phyloP scores from a whole-genome alignment of 116 monocot species.

The Phalaenopsis hybrid region DNA sequence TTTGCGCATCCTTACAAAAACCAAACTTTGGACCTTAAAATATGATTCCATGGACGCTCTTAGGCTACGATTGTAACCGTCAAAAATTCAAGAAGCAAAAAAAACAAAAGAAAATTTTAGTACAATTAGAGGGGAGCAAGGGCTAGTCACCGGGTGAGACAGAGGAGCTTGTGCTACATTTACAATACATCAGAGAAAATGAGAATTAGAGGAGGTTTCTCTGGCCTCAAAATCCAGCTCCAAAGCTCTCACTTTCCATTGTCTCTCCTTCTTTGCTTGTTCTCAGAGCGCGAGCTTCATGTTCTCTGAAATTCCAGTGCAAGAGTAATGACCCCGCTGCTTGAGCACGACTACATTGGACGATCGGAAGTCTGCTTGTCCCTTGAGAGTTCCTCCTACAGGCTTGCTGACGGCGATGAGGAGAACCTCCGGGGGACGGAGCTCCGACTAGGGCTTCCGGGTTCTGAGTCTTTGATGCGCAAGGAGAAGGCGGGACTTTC shows the following conservation, averaged over 20 bases:
- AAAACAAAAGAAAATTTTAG: no score
- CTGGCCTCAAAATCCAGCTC: no score
- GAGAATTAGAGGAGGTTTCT: no score
- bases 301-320: not conserved
- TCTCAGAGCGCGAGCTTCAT: not conserved
- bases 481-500: constrained; percentile 19
- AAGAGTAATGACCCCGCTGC: constrained; percentile 26
- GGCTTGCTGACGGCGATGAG: constrained; percentile 9
- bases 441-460: constrained; percentile 60
- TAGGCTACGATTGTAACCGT: no score
- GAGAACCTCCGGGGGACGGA: constrained; percentile 28
- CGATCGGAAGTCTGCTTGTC: constrained; percentile 10
- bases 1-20: no score
- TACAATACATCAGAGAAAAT: no score
- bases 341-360: constrained; percentile 66
- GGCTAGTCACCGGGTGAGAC: no score
- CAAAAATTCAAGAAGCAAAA: no score
- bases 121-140: no score
- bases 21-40: no score
- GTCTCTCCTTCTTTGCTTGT: not conserved
- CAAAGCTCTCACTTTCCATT: not conserved
- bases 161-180: no score
- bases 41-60: no score
- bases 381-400: constrained; percentile 4
- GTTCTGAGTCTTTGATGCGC: constrained; percentile 36